These are phyloP conservation scores for Blastobotrys chiropterorum DNA, from an alignment of 805 yeast species.

Conservation along the genomic window DNA sequence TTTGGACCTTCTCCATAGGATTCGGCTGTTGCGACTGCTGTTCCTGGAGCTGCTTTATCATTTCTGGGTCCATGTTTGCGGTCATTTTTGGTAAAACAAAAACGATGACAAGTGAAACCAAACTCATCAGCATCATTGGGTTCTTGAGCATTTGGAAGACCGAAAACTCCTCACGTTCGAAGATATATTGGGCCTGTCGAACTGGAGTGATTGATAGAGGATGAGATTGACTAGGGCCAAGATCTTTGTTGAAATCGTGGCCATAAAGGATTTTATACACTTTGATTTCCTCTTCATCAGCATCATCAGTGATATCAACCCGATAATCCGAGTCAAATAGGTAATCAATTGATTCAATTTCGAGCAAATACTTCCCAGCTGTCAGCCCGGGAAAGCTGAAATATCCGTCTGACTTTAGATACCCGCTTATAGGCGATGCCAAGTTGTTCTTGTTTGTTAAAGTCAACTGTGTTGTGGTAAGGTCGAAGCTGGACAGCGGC, in stretches of 20 bases:
- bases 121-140: conserved; percentile 32
- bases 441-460: background rate
- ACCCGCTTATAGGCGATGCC: background rate
- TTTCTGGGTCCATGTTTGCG: conserved; percentile 31
- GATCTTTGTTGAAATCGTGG: conserved; percentile 21
- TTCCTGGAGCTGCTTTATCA: conserved; percentile 27
- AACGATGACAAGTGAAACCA: conserved; percentile 29
- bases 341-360: conserved; percentile 19
- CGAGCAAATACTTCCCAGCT: conserved; percentile 24
- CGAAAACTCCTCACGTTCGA: conserved; percentile 26
- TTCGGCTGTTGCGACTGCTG: conserved; percentile 15
- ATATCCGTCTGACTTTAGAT: conserved; percentile 14
- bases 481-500: background rate
- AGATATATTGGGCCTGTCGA: conserved; percentile 23
- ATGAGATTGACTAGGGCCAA: conserved; percentile 27
- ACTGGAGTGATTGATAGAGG: conserved; percentile 28
- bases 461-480: background rate
- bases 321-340: conserved; percentile 11
- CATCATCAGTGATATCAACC: conserved; percentile 21
- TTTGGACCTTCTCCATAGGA: conserved; percentile 16
- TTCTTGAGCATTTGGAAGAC: conserved; percentile 27
- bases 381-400: conserved; percentile 23
- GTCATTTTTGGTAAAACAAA: conserved; percentile 29
- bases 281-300: conserved; percentile 21
- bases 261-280: conserved; percentile 25